These are phyloP conservation scores for Torulaspora gathmanii DNA, from an alignment of 805 yeast species.

Conservation along the genomic window DNA sequence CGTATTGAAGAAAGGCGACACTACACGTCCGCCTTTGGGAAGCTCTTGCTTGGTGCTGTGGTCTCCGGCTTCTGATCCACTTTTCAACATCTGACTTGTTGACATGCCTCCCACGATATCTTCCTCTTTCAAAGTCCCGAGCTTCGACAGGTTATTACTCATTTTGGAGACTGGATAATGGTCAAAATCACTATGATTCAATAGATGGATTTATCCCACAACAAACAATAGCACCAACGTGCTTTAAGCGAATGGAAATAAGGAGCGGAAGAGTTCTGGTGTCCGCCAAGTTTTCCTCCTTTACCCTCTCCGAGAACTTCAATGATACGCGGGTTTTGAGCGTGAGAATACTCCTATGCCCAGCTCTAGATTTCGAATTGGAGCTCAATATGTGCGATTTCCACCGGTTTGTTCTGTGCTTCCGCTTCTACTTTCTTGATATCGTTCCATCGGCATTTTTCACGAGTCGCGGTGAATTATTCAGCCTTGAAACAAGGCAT, in stretches of 20 bases:
- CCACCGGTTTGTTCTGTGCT: not conserved
- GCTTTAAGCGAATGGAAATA: not conserved
- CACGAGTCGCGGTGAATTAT: not conserved
- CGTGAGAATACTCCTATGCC: not conserved
- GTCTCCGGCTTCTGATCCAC: not conserved
- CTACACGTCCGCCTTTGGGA: not conserved
- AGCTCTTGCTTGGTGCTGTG: not conserved
- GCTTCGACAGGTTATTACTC: conserved; percentile 1
- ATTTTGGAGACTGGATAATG: not conserved
- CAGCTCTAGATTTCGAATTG: not conserved
- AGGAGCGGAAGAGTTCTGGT: not conserved
- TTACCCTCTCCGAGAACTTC: not conserved
- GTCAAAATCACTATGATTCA: not conserved
- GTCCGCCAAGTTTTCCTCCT: not conserved
- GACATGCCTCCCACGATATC: not conserved
- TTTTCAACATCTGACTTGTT: not conserved
- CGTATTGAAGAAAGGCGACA: conserved; percentile 3
- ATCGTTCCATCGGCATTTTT: not conserved
- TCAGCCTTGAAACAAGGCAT: not conserved
- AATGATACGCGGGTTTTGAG: not conserved
- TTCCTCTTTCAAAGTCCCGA: conserved; percentile 14
- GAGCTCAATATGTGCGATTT: not conserved
- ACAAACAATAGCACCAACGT: not conserved
- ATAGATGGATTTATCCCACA: too few species aligned
- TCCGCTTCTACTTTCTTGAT: not conserved